A percentile compares a stretch with the other conserved stretches of the same genome.
These are phyloP conservation scores for Chytridium lagenaria DNA, from an alignment of 371 early-diverging fungal species.

Conservation along the genomic window DNA sequence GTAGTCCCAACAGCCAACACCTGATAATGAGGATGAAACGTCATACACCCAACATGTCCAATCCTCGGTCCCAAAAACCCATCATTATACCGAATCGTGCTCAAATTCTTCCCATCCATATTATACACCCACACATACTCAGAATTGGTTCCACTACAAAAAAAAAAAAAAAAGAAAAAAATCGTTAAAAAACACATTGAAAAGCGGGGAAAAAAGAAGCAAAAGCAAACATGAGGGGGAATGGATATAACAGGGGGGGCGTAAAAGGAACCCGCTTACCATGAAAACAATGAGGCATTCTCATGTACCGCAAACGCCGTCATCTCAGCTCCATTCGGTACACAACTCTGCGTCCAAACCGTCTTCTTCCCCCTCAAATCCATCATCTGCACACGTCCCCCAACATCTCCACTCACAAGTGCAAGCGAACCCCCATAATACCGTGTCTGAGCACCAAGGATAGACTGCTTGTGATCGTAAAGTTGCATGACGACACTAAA, in stretches of 20 bases:
- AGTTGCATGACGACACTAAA: conserved; percentile 62
- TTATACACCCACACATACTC: conserved; percentile 43
- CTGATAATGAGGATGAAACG: conserved; percentile 44
- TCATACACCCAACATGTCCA: conserved; percentile 38
- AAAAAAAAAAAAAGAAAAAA: conserved; percentile 3
- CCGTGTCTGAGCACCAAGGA: conserved; percentile 71
- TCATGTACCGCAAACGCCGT: conserved; percentile 74
- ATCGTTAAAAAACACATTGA: conserved; percentile 17
- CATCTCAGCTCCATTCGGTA: conserved; percentile 61
- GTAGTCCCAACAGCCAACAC: conserved; percentile 36
- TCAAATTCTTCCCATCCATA: conserved; percentile 37
- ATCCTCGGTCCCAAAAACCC: conserved; percentile 44
- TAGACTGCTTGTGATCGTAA: conserved; percentile 70
- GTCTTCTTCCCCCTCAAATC: conserved; percentile 72
- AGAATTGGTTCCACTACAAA: conserved; percentile 35
- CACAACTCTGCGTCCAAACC: conserved; percentile 15
- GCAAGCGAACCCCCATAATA: conserved; percentile 53
- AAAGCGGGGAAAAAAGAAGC: conserved; percentile 9
- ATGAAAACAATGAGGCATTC: conserved; percentile 70
- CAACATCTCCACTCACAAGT: conserved; percentile 49
- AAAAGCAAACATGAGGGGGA: background rate
- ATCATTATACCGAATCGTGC: conserved; percentile 44
- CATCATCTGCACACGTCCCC: conserved; percentile 84
- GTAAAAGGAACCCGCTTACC: conserved; percentile 54
- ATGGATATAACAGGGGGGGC: too few species aligned